These are phyloP conservation scores for Fagopyrum esculentum DNA, from an alignment of 148 eudicot genomes.

Conservation along the genomic window DNA sequence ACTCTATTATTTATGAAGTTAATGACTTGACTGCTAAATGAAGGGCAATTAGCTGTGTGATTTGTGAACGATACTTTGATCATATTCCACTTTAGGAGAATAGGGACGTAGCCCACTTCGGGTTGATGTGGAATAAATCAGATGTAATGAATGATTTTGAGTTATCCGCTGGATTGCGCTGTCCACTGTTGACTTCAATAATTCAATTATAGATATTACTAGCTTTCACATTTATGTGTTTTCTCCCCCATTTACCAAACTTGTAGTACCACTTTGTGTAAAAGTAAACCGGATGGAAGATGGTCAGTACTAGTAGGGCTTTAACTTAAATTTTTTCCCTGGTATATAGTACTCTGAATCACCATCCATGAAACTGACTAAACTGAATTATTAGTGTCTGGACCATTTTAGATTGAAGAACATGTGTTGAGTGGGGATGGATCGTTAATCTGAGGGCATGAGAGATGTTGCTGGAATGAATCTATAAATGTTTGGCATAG, in stretches of 20 bases:
- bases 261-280: no score
- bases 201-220: neutral
- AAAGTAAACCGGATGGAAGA: no score
- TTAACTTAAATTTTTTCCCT: neutral
- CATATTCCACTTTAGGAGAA: neutral
- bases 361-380: neutral
- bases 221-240: neutral
- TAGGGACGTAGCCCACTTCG: constrained; percentile 5
- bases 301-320: neutral
- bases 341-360: neutral
- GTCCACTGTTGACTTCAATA: neutral
- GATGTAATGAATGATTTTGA: constrained; percentile 1
- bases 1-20: neutral
- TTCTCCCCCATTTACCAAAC: neutral
- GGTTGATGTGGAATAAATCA: constrained; percentile 5
- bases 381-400: neutral
- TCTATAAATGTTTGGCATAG: neutral
- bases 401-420: constrained; percentile 5
- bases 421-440: neutral
- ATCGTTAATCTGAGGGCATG: no score
- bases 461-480: neutral
- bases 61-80: neutral
- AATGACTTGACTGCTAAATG: neutral
- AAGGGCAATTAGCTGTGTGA: neutral
- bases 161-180: constrained; percentile 9